These are phyloP conservation scores for Ogataea polymorpha DNA, from an alignment of 805 yeast species.

Conservation along the genomic window DNA sequence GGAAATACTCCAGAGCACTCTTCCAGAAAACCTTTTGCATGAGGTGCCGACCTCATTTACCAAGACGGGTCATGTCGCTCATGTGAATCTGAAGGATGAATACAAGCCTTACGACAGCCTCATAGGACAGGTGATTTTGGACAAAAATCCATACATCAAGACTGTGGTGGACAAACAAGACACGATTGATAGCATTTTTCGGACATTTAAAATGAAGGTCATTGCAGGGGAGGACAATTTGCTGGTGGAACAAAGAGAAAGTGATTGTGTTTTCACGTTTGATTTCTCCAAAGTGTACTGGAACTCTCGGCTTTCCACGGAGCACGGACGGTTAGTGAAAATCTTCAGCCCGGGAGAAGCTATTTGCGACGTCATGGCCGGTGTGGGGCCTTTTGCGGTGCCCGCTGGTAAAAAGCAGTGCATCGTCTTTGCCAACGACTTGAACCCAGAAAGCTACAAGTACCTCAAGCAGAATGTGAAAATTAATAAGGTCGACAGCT, in stretches of 20 bases:
- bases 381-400: conserved; percentile 96
- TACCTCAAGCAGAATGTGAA: conserved; percentile 64
- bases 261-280: conserved; percentile 79
- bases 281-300: conserved; percentile 95
- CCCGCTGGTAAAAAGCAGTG: conserved; percentile 89
- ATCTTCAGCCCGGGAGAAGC: conserved; percentile 62
- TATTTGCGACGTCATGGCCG: conserved; percentile 95
- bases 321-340: conserved; percentile 77
- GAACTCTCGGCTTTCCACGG: conserved; percentile 94
- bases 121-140: conserved; percentile 88
- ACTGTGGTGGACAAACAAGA: conserved; percentile 93
- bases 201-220: conserved; percentile 93
- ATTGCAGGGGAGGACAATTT: conserved; percentile 81
- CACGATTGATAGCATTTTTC: conserved; percentile 78
- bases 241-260: conserved; percentile 80
- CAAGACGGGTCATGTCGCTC: conserved; percentile 93
- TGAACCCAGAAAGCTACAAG: conserved; percentile 82
- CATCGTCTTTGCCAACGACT: conserved; percentile 85
- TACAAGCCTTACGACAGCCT: conserved; percentile 76
- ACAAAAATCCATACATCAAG: conserved; percentile 74
- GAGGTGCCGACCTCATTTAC: conserved; percentile 91
- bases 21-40: conserved; percentile 66
- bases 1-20: conserved; percentile 71
- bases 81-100: conserved; percentile 78
- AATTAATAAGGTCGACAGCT: conserved; percentile 56